These are phyloP conservation scores for Ophidiomyces ophidiicola DNA, from an alignment of 2,329 filamentous ascomycete genomes.

Conservation along the genomic window DNA sequence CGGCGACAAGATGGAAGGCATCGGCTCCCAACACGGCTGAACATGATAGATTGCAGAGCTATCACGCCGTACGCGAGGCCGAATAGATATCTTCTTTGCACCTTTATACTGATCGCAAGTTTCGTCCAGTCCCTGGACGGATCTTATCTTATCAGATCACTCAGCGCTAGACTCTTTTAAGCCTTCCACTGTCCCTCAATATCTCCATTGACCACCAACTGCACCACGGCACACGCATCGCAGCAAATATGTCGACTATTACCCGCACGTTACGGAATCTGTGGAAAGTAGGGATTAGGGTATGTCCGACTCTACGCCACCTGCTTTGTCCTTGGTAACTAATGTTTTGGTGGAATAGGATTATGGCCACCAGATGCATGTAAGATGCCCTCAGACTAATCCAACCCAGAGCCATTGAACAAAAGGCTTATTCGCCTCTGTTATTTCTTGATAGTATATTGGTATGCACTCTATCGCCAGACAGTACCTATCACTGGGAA, in stretches of 20 bases:
- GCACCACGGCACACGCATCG: conserved; percentile 1
- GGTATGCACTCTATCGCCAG: conserved; percentile 22
- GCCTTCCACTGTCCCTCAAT: conserved; percentile 7
- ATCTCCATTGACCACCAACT: conserved; percentile 2
- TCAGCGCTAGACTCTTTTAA: conserved; percentile 15
- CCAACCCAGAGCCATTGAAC: neutral
- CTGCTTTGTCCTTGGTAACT: conserved; percentile 28
- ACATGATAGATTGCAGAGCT: conserved; percentile 21
- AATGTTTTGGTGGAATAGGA: conserved; percentile 50
- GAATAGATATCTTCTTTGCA: too few relatives aligned
- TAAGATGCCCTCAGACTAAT: conserved; percentile 29
- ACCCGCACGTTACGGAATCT: conserved; percentile 75
- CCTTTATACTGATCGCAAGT: too few relatives aligned
- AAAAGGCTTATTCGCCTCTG: conserved; percentile 3
- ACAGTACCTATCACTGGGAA: neutral
- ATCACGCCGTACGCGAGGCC: neutral
- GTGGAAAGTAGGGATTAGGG: conserved; percentile 79
- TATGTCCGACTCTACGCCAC: conserved; percentile 28
- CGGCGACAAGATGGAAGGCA: conserved; percentile 26
- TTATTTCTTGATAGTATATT: conserved; percentile 29
- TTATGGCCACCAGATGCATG: conserved; percentile 87
- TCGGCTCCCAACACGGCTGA: conserved; percentile 30
- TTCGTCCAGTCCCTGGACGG: too few relatives aligned
- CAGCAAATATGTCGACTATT: conserved; percentile 73
- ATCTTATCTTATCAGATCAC: conserved; percentile 13